A percentile compares a stretch with the other conserved stretches of the same genome.
phyloP scores from a whole-genome alignment of 352 stramenopile species.

The Globisporangium lucens region DNA sequence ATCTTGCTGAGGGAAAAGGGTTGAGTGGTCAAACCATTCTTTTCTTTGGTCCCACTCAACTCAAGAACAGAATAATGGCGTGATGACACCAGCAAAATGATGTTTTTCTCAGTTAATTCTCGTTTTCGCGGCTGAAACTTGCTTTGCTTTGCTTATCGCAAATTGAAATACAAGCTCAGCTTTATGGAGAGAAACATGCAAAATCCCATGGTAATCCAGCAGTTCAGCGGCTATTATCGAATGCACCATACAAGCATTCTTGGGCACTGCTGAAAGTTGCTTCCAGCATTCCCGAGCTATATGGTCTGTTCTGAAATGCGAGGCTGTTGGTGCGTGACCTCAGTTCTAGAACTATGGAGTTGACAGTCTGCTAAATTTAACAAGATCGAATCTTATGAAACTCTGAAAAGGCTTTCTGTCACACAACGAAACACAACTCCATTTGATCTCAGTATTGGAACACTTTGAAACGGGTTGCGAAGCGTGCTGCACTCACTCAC shows the following conservation, averaged over 20 bases:
- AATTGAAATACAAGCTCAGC: neutral
- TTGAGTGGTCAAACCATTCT: neutral
- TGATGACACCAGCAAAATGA: neutral
- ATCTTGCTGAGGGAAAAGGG: neutral
- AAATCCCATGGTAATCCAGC: neutral
- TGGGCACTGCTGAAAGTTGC: neutral
- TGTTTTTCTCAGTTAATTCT: neutral
- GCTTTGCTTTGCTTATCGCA: neutral
- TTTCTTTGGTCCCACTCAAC: neutral
- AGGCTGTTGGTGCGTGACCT: neutral
- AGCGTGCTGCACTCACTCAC: neutral
- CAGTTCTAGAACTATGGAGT: neutral
- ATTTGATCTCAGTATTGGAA: neutral
- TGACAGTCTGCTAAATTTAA: neutral
- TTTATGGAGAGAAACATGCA: neutral
- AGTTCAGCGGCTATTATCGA: neutral
- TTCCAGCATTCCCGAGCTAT: neutral
- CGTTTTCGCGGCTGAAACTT: neutral
- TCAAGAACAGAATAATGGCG: neutral
- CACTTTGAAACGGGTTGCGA: neutral
- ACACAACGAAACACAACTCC: neutral
- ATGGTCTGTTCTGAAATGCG: neutral
- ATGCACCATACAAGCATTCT: neutral
- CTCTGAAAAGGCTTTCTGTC: neutral
- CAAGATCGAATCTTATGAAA: neutral